Conservation (phyloP, 345 rosid genomes). For the Corchorus capsularis region DNA sequence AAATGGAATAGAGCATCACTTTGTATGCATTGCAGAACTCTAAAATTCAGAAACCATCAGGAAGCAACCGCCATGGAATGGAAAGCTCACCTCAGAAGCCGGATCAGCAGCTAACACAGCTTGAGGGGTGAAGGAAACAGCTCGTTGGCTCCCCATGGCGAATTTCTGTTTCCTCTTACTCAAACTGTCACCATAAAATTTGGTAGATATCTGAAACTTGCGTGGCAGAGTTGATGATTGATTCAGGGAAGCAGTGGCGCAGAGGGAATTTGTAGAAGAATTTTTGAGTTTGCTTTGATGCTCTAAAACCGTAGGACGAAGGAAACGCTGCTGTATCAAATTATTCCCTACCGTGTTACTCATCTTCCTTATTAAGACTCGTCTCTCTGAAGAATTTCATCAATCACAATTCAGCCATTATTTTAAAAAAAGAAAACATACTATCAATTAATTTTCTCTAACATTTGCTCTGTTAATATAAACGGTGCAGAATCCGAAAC, state of each 20-base stretch:
- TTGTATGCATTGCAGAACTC: neutral
- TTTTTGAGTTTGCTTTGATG: slow-evolving; percentile 54
- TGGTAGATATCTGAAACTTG: slow-evolving; percentile 40
- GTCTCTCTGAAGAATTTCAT: slow-evolving; percentile 42
- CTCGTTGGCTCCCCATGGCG: slow-evolving; percentile 35
- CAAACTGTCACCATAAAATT: slow-evolving; percentile 49
- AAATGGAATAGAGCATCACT: too few relatives aligned
- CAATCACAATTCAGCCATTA: slow-evolving; percentile 26
- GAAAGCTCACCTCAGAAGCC: slow-evolving; percentile 55
- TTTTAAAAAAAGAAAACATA: neutral
- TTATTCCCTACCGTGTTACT: slow-evolving; percentile 59
- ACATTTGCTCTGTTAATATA: slow-evolving; percentile 15
- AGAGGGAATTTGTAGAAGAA: slow-evolving; percentile 46
- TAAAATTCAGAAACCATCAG: neutral
- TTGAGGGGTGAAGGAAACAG: slow-evolving; percentile 44
- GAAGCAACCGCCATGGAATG: neutral
- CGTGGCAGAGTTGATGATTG: slow-evolving; percentile 31
- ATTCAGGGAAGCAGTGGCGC: slow-evolving; percentile 45
- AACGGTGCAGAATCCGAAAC: slow-evolving; percentile 18
- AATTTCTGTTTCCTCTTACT: slow-evolving; percentile 36
- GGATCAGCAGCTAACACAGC: slow-evolving; percentile 79
- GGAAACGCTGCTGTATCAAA: slow-evolving; percentile 58
- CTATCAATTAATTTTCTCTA: neutral
- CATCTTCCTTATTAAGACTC: slow-evolving; percentile 58
- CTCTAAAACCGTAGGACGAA: slow-evolving; percentile 57